Base-by-base conservation (phyloP, 176 grass and related monocot genomes). In the Ensete glaucum region DNA sequence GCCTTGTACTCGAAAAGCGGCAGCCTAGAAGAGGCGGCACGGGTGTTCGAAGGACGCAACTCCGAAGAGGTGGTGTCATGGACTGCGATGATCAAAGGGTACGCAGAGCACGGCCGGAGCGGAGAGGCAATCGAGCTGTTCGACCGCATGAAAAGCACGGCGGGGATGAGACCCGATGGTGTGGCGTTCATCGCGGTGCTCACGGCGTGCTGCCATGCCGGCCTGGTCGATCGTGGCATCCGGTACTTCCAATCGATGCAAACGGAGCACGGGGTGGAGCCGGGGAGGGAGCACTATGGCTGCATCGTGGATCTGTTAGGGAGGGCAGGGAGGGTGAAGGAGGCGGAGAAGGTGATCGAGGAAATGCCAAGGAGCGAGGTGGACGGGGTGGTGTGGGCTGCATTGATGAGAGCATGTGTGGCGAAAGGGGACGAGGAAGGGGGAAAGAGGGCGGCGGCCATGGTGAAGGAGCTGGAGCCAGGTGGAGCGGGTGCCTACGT, bases 1-100 rank as follows among this genome's bases (percentile, higher is more conserved):
- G 60, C 57, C 68, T 81, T 93, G 85, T 93, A 90, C 78, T 81
- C 78, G 67, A 93, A 90, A 71, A 83, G 83, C 48, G 91, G 85
- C 16, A 87, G 23, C 83, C 64, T 94, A 53, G 52, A 79, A 49
- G 85, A 94, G 57, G 85, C 85, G 26, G 58, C 72, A 69, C 23
- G 15, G 1, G 71, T 84, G 26, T 84, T 94, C 55, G 59, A 48
- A 23, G 22, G 27, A 48, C 75, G 77, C 52, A 55, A 8, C 26
- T 62, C 53, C 52, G 80, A 85, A 8, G 87, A 93, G 76, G 75
- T 88, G 50, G 72, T 90, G 58, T 82, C 84, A 51, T 87, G 84
- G 81, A 92, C 84, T 70, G 77, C 76, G n/a, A 84, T 85, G 84
- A 89, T 87, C 29, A 69, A 74, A 22, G 84, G 87, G 11, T 62